Evolutionary conservation across 345 rosid species (phyloP), one percentile per base, ranked within the genome.

Genomic region (Brassica carinata): DNA sequence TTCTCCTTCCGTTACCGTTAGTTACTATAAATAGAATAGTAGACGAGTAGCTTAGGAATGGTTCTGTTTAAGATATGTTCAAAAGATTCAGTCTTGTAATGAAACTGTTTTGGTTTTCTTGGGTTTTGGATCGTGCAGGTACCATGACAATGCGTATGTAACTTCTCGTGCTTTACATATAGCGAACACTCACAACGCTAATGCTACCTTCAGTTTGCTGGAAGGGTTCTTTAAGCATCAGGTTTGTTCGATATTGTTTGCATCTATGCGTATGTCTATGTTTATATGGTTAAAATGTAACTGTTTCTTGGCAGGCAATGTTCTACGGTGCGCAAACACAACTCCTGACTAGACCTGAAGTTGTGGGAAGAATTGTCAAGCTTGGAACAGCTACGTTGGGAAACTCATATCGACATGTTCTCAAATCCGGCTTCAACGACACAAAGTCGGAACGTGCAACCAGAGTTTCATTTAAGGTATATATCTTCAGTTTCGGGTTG

Each of bases 391-490:
- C 14, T 18, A 80, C 77, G 8, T 79, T 89, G 10, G 94, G 99
- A 67, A 82, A 87, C 63, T 87, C 98, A 0, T 87, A 83, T 59
- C 71, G 34, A 1, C 72, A 84, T 40, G 74, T 75, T 2, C 77
- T 94, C 14, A 78, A 85, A 81, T 84, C 90, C 7, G 98, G 95
- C 7, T 90, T 94, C 64, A 79, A n/a, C 19, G 79, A 87, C 79
- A 80, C 73, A 1, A 77, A 78, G 33, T 86, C 93, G 6, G 97
- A 92, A 82, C 88, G 77, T 48, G 80, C 87, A 70, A 90, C 98
- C 17, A 85, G 94, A 79, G 86, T 92, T 64, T 91, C 97, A 48
- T 94, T 94, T 84, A 91, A 87, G 97, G 97, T 94, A 34, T 19
- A 3, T 30, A 10, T 0, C 7, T 67, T 23, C 8, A 7, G 55